These are phyloP conservation scores for Tulasnella sp. DNA, from an alignment of 768 basidiomycete species.

Conservation along the genomic window DNA sequence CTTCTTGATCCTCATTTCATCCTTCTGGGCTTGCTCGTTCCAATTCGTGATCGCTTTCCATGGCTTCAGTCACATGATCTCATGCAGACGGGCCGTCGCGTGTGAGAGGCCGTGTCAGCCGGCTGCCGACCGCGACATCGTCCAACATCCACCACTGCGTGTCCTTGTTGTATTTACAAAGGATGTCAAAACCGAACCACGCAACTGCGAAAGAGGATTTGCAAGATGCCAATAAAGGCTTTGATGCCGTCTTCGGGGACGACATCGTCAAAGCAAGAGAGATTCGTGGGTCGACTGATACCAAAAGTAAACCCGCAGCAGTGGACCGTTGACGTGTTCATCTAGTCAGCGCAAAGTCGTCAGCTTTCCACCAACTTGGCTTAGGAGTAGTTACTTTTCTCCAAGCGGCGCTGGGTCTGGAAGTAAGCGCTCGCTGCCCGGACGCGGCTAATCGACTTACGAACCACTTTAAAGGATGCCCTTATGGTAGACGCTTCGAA, in stretches of 20 bases:
- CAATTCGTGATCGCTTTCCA: background rate
- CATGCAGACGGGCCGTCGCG: background rate
- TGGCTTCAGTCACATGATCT: background rate
- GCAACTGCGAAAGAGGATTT: conserved; percentile 4
- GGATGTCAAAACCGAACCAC: background rate
- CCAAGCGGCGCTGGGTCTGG: conserved; percentile 75
- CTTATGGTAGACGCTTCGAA: conserved; percentile 56
- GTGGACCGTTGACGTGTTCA: background rate
- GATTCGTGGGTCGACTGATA: conserved; percentile 4
- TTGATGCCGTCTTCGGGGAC: conserved; percentile 12
- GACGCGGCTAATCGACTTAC: background rate
- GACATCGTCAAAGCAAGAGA: conserved; percentile 4
- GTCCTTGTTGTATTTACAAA: background rate
- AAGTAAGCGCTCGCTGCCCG: conserved; percentile 37
- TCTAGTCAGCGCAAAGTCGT: background rate
- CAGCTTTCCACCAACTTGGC: conserved; percentile 67
- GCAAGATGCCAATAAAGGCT: conserved; percentile 4
- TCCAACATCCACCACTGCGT: background rate
- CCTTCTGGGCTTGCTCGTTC: background rate
- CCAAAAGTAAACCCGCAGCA: background rate
- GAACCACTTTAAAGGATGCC: conserved; percentile 37
- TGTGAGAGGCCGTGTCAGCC: background rate
- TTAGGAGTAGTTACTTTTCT: conserved; percentile 64
- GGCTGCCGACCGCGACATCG: background rate
- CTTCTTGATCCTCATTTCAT: background rate